Evolutionary conservation across 2,329 filamentous ascomycete genomes (phyloP), one percentile per base, ranked within the genome.

Genomic region (Metarhizium anisopliae): DNA sequence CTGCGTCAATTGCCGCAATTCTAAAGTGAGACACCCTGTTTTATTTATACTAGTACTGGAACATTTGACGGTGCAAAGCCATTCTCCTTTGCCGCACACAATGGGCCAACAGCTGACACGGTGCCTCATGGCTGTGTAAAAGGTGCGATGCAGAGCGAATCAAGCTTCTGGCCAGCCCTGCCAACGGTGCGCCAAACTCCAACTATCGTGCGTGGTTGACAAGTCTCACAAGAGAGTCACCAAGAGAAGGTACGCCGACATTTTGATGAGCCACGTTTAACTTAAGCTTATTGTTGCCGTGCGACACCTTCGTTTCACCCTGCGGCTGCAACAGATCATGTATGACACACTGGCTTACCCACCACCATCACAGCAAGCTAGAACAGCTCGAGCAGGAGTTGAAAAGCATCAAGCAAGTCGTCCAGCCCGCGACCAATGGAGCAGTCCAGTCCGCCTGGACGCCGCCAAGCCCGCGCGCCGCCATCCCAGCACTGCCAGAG

Each of bases 351-450:
- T 49, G 45, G 30, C 45, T 47, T 18, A 18, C 5, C 32, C n/a
- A 30, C 18, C 45, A 20, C 29, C 45, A 8, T 43, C 32, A 3
- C 50, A 81, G 79, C 61, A 82, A 82, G 63, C 68, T 82, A 3
- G 79, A 82, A 59, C 75, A 79, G 58, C 68, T 82, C 4, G 78
- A 77, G 52, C 75, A 78, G 58, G 79, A 81, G 62, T 73, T 82
- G n/a, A 74, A 72, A 59, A 77, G 68, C 62, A 81, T 81, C 62
- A 80, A 80, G 61, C 72, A 80, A 59, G 76, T 73, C 49, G 79
- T 82, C 47, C 66, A 70, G 14, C 67, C 63, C 20, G 32, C 25
- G 25, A 25, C 25, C 25, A 25, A 25, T 25, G 25, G 25, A 25
- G 59, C 54, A 45, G 56, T 29, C 25, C 59, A 60, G 4, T 54